Evolutionary conservation across 1,139 yeast genomes (phyloP).

Genomic region (Petasospora rhodanensis): DNA sequence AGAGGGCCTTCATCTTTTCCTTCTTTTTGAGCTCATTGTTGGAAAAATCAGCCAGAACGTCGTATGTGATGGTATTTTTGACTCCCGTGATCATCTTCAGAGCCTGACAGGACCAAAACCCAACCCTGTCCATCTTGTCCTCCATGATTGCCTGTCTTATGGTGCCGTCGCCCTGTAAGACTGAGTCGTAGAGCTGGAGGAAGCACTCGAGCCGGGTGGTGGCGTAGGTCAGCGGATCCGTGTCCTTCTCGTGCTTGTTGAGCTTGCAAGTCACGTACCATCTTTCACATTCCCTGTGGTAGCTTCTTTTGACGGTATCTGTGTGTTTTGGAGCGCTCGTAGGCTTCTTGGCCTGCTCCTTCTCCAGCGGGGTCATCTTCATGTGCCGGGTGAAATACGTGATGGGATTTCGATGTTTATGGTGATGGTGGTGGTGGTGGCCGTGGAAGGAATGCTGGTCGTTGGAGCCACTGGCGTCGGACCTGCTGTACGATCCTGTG

Average conservation of each 20-base stretch:
- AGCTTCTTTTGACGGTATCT: conserved; percentile 13
- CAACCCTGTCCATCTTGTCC: conserved; percentile 13
- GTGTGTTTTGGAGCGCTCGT: conserved; percentile 2
- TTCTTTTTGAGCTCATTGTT: conserved; percentile 17
- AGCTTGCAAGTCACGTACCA: conserved; percentile 16
- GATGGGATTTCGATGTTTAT: neutral
- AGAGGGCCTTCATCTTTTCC: conserved; percentile 16
- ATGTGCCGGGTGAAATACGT: conserved; percentile 9
- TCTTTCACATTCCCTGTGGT: conserved; percentile 14
- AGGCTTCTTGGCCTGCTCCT: conserved; percentile 2
- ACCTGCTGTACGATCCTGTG: too few relatives aligned
- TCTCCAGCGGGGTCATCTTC: conserved; percentile 15
- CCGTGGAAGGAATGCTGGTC: neutral
- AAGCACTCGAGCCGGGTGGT: conserved; percentile 15
- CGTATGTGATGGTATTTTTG: conserved; percentile 6
- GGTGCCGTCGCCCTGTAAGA: conserved; percentile 2
- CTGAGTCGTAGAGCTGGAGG: conserved; percentile 17
- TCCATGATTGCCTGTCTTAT: neutral
- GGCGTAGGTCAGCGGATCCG: conserved; percentile 18
- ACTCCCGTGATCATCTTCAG: conserved; percentile 20
- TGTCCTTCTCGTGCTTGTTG: conserved; percentile 4
- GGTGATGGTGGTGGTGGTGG: neutral
- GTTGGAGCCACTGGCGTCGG: too few relatives aligned
- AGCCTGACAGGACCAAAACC: conserved; percentile 22
- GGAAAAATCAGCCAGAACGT: conserved; percentile 16